Percentiles rank a stretch among this genome's conserved stretches.
These are phyloP conservation scores for Sclerotinia minor DNA, from an alignment of 2,329 filamentous ascomycete genomes.

Conservation along the genomic window DNA sequence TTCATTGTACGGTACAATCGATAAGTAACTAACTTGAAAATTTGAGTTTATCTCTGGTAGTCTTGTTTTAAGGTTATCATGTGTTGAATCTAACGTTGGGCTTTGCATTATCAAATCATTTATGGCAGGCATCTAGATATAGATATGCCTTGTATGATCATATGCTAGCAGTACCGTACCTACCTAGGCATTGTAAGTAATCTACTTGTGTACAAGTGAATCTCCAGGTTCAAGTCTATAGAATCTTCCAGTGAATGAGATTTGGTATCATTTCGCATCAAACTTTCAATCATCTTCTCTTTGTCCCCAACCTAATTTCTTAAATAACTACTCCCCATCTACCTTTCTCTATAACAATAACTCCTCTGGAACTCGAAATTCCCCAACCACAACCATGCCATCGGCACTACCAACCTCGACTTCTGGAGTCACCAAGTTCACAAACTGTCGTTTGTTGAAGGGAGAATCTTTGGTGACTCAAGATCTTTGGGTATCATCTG, in stretches of 20 bases:
- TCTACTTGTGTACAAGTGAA: not conserved
- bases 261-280: not conserved
- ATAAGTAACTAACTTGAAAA: slow-evolving; percentile 1
- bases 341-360: not conserved
- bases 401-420: slow-evolving; percentile 38
- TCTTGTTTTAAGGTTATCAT: slow-evolving; percentile 8
- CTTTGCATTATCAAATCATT: not conserved
- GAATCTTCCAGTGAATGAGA: slow-evolving; percentile 15
- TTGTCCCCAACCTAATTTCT: slow-evolving; percentile 3
- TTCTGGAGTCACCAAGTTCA: slow-evolving; percentile 77
- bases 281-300: slow-evolving; percentile 3
- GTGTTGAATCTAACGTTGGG: not conserved
- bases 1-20: not conserved
- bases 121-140: not conserved
- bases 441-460: slow-evolving; percentile 78
- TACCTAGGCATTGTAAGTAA: not conserved
- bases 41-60: not conserved
- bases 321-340: not conserved
- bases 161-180: not conserved
- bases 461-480: slow-evolving; percentile 65
- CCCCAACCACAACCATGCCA: slow-evolving; percentile 43
- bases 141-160: not conserved
- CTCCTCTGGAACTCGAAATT: not conserved
- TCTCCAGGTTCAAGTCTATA: not conserved
- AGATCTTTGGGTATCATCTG: slow-evolving; percentile 86